Evolutionary conservation across 2,329 filamentous ascomycete species (phyloP).

Genomic region (Cryphonectria parasitica): DNA sequence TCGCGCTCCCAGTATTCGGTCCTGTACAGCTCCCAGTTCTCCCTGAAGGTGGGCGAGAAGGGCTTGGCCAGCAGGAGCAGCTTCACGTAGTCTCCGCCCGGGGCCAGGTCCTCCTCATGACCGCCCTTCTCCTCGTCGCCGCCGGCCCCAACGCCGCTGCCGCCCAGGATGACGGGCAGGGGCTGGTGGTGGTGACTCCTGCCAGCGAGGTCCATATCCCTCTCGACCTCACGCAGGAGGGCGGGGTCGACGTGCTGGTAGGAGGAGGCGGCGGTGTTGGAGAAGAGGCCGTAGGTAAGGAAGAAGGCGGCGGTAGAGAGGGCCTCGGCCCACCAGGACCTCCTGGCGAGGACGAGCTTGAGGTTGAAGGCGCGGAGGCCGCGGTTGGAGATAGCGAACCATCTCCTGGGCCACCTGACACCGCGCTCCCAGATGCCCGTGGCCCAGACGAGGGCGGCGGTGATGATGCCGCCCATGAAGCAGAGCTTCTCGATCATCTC

Average conservation of each 20-base stretch:
- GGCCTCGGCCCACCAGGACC: conserved; percentile 79
- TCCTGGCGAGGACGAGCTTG: conserved; percentile 88
- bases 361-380: conserved; percentile 92
- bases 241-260: conserved; percentile 78
- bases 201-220: conserved; percentile 54
- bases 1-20: conserved; percentile 97
- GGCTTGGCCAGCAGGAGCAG: conserved; percentile 89
- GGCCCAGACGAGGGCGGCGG: conserved; percentile 84
- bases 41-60: conserved; percentile 90
- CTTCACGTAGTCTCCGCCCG: conserved; percentile 90
- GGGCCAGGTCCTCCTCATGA: conserved; percentile 87
- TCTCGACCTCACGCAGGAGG: conserved; percentile 63
- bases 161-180: conserved; percentile 43
- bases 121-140: conserved; percentile 65
- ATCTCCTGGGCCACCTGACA: conserved; percentile 89
- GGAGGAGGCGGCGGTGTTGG: conserved; percentile 66
- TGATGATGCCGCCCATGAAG: conserved; percentile 88
- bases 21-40: conserved; percentile 96
- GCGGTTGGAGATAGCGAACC: conserved; percentile 87
- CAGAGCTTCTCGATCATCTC: conserved; percentile 90
- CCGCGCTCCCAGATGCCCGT: conserved; percentile 97
- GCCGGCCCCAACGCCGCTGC: conserved; percentile 31
- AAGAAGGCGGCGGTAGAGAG: conserved; percentile 75
- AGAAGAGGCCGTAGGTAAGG: conserved; percentile 75
- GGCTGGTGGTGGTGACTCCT: conserved; percentile 46